These are phyloP conservation scores for Chaetomiaceae sp. DNA, from an alignment of 2,329 filamentous ascomycete species.

Conservation along the genomic window DNA sequence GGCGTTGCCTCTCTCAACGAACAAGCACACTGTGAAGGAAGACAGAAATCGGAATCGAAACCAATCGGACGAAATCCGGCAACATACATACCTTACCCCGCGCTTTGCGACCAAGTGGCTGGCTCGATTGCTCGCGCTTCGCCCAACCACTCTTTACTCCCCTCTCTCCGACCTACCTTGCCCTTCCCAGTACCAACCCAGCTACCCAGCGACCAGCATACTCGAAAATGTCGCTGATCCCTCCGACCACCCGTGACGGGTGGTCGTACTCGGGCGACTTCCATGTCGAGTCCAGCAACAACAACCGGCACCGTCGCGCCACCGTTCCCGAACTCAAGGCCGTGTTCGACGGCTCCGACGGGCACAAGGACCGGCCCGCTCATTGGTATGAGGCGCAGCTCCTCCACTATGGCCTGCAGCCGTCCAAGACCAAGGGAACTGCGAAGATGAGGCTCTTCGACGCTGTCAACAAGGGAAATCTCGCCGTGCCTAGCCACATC, in stretches of 20 bases:
- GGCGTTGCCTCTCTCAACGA: too few relatives aligned
- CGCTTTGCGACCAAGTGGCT: too few relatives aligned
- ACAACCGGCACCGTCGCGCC: slow-evolving; percentile 43
- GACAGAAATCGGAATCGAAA: too few relatives aligned
- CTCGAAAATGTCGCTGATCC: slow-evolving; percentile 21
- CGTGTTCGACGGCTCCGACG: slow-evolving; percentile 38
- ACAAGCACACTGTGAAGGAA: too few relatives aligned
- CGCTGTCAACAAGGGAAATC: slow-evolving; percentile 43
- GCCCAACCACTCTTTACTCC: too few relatives aligned
- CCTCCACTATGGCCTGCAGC: slow-evolving; percentile 55
- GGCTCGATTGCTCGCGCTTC: too few relatives aligned
- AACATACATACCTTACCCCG: too few relatives aligned
- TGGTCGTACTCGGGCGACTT: slow-evolving; percentile 42
- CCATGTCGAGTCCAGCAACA: slow-evolving; percentile 39
- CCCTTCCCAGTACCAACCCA: too few relatives aligned
- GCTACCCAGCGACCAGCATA: background rate
- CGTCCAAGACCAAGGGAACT: slow-evolving; percentile 52
- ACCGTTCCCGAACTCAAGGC: slow-evolving; percentile 40
- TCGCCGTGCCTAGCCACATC: slow-evolving; percentile 47
- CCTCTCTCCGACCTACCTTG: too few relatives aligned
- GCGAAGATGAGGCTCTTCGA: slow-evolving; percentile 56
- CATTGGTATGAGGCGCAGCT: slow-evolving; percentile 61
- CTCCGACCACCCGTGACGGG: slow-evolving; percentile 31
- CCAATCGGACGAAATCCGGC: too few relatives aligned
- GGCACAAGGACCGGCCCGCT: slow-evolving; percentile 45